These are phyloP conservation scores for Plasmodium inui DNA, from an alignment of 169 alveolate genomes.

Conservation along the genomic window DNA sequence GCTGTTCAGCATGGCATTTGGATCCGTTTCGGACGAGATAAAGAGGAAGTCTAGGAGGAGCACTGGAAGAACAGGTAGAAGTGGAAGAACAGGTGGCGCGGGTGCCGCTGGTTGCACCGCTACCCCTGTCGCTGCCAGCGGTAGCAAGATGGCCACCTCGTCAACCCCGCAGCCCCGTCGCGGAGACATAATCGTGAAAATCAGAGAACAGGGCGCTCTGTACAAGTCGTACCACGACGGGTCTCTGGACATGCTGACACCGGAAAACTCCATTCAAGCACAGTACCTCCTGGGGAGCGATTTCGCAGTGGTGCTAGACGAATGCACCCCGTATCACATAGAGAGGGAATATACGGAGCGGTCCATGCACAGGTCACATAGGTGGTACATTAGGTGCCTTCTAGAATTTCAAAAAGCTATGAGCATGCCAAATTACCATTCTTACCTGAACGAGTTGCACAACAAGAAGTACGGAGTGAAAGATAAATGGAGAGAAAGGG, in stretches of 20 bases:
- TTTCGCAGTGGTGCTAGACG: constrained; percentile 48
- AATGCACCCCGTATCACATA: constrained; percentile 60
- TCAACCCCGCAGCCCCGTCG: background rate
- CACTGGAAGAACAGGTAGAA: background rate
- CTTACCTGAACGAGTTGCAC: constrained; percentile 23
- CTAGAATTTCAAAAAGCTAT: constrained; percentile 30
- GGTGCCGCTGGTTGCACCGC: background rate
- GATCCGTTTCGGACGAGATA: constrained; percentile 63
- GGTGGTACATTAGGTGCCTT: constrained; percentile 65
- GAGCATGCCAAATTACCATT: constrained; percentile 57
- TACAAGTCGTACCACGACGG: constrained; percentile 59
- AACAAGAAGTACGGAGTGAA: constrained; percentile 29
- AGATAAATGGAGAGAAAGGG: constrained; percentile 21
- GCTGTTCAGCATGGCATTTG: constrained; percentile 90
- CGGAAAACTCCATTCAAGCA: constrained; percentile 61
- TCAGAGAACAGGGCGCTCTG: constrained; percentile 43
- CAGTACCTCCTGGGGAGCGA: constrained; percentile 61
- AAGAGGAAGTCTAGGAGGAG: constrained; percentile 18
- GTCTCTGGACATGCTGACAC: constrained; percentile 27
- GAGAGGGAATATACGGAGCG: constrained; percentile 35
- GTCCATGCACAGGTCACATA: constrained; percentile 69
- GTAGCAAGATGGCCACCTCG: background rate
- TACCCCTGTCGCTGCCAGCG: no score
- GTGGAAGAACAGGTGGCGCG: background rate
- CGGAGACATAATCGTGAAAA: constrained; percentile 15